Evolutionary conservation across 106 monocot genomes (phyloP).

Genomic region (Gastrodia elata): DNA sequence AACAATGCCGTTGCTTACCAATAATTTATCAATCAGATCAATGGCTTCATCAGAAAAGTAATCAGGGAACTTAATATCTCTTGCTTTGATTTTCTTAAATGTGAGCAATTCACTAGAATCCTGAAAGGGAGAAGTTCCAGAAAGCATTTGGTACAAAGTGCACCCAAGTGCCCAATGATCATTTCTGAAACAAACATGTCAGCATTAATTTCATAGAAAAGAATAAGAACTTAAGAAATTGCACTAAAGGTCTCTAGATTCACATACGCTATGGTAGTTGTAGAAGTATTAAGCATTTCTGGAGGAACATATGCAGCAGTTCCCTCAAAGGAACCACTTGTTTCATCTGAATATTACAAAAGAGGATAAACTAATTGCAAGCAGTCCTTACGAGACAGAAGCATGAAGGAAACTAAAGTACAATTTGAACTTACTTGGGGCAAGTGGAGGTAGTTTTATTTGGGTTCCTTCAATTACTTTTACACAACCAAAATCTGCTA

Average conservation of each 20-base stretch:
- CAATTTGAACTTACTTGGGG: constrained; percentile 33
- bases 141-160: constrained; percentile 97
- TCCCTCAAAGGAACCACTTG: constrained; percentile 67
- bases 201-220: neutral
- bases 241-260: neutral
- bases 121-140: constrained; percentile 88
- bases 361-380: neutral
- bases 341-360: constrained; percentile 52
- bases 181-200: constrained; percentile 45
- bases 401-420: neutral
- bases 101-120: constrained; percentile 88
- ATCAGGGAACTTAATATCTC: constrained; percentile 68
- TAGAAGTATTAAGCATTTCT: constrained; percentile 77
- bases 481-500: constrained; percentile 73
- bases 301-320: constrained; percentile 97
- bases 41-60: constrained; percentile 81
- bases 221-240: neutral
- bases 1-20: constrained; percentile 35
- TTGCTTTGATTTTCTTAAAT: constrained; percentile 83
- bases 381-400: neutral
- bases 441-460: constrained; percentile 40
- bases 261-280: constrained; percentile 73
- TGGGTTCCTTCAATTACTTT: constrained; percentile 34
- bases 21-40: constrained; percentile 80
- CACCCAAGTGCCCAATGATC: constrained; percentile 98